A percentile compares a stretch with the other conserved stretches of the same genome.
phyloP scores from a whole-genome alignment of 768 basidiomycete species.

The Megacollybia marginata region DNA sequence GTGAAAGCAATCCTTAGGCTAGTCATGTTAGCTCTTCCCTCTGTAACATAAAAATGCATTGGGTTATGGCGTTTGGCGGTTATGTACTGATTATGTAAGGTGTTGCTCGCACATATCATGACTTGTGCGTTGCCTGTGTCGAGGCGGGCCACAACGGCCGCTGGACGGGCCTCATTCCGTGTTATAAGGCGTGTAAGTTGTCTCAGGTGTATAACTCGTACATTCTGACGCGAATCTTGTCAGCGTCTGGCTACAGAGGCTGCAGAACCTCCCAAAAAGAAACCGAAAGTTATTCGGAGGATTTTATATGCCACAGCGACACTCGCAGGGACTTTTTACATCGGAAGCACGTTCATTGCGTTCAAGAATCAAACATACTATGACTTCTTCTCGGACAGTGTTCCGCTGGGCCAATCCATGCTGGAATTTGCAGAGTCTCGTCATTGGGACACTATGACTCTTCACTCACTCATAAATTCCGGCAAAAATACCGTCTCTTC shows the following conservation, averaged over 20 bases:
- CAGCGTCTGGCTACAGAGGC: constrained; percentile 63
- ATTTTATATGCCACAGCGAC: constrained; percentile 64
- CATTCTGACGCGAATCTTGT: constrained; percentile 5
- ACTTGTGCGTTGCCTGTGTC: too few species aligned
- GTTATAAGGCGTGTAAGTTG: constrained; percentile 54
- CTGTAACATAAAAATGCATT: too few species aligned
- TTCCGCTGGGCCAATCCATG: constrained; percentile 72
- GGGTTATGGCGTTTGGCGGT: too few species aligned
- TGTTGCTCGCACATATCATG: too few species aligned
- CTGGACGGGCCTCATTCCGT: constrained; percentile 40
- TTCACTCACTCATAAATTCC: constrained; percentile 48
- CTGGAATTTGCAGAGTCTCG: constrained; percentile 76
- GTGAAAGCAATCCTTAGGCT: too few species aligned
- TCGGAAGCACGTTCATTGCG: constrained; percentile 71
- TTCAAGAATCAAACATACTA: constrained; percentile 76
- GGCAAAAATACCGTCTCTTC: constrained; percentile 40
- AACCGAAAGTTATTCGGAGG: constrained; percentile 45
- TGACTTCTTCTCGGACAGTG: constrained; percentile 75
- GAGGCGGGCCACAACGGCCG: constrained; percentile 26
- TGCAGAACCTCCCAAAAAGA: constrained; percentile 40
- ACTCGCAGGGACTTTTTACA: constrained; percentile 71
- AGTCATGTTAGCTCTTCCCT: too few species aligned
- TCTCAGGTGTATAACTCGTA: constrained; percentile 5
- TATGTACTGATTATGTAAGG: too few species aligned
- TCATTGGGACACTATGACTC: constrained; percentile 72